Percentiles rank a stretch among this genome's conserved stretches.
phyloP scores from a whole-genome alignment of 2,329 filamentous ascomycete species.

The Capronia americana region DNA sequence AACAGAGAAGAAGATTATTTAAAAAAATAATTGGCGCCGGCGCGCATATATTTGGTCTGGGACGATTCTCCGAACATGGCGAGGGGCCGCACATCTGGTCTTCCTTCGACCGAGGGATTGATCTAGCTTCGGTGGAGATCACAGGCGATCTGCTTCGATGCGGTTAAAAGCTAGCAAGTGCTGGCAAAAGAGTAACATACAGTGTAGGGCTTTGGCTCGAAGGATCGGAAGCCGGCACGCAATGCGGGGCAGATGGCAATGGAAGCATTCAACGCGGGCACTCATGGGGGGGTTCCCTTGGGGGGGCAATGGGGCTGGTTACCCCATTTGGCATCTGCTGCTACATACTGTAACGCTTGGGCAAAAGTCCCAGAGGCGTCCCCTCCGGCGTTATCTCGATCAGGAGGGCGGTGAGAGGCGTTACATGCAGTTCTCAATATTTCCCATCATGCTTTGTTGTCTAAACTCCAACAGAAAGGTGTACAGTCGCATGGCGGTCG shows the following conservation, averaged over 20 bases:
- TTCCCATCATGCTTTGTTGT: neutral
- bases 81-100: neutral
- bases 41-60: neutral
- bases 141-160: slow-evolving; percentile 1
- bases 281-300: neutral
- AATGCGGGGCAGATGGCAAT: slow-evolving; percentile 4
- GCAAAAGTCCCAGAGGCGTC: neutral
- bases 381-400: no score
- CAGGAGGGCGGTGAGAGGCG: no score
- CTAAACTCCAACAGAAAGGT: neutral
- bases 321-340: neutral
- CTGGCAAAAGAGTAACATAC: neutral
- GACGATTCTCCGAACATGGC: slow-evolving; percentile 1
- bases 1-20: neutral
- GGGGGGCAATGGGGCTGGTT: neutral
- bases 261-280: neutral
- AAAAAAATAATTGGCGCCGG: neutral
- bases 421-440: neutral
- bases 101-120: slow-evolving; percentile 13
- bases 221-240: slow-evolving; percentile 8
- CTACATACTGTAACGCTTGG: neutral
- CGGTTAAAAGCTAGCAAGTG: neutral
- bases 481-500: neutral
- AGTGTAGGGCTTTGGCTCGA: neutral
- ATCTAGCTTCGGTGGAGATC: slow-evolving; percentile 5